Evolutionary conservation across 371 early-diverging fungal species (phyloP), one percentile per base, ranked within the genome.

Genomic region (Mucor piriformis): DNA sequence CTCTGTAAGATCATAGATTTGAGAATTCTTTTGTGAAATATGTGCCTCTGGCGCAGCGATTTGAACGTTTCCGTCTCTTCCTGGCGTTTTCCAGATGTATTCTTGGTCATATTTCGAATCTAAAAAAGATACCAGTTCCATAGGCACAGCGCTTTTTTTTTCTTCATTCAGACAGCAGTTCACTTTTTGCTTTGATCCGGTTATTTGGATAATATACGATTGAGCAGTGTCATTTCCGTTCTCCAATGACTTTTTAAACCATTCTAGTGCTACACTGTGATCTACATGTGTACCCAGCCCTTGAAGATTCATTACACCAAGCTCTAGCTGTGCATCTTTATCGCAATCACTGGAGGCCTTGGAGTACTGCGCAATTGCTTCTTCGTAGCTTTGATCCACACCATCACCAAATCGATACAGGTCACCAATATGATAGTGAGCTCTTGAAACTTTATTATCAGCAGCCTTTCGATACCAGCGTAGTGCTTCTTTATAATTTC

Each of bases 341-440:
- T 47, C 50, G 16, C 58, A 40, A 4, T 16, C 27, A 10, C 40
- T 50, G 15, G 58, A 38, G 15, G 50, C 38, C 21, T 38, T 34
- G 3, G 27, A 11, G 20, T 58, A 58, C 29, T 27, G 50, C 3
- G 25, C 11, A 21, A 58, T 35, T 13, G 58, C 58, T 50, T 50
- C 13, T 10, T 24, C n/a, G 12, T 16, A 38, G 27, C 16, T 27
- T 37, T 25, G 12, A 13, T 25, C 15, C 6, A 40, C 53, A 6
- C 90, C 92, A 37, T 88, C 82, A 20, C 91, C 92, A 59, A 88
- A 80, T 51, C 86, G 88, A 64, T 87, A 93, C 63, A 74, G 76
- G 21, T 70, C 74, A 6, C 91, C 95, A 13, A 93, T 72, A 18
- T 86, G 87, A 33, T 88, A 88, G 54, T 87, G 81, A 3, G 87